Percentiles rank a stretch among this genome's conserved stretches.
Conservation (phyloP, 1,284 basidiomycete genomes). For the Grifola frondosa region DNA sequence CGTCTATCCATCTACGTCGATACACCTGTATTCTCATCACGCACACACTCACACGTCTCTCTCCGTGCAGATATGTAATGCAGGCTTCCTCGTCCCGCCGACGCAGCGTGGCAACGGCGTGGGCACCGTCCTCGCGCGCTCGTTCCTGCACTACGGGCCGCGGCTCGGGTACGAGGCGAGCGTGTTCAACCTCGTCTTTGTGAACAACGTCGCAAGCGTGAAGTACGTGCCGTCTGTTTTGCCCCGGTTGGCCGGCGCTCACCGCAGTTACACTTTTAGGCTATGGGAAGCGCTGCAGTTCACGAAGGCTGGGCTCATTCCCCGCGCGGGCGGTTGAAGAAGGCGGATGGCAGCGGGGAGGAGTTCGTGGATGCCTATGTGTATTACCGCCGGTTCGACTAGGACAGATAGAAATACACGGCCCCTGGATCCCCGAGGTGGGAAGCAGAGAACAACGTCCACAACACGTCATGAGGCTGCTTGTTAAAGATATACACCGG, state of each 20-base stretch:
- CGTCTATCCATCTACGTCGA: too few relatives aligned
- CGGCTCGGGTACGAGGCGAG: constrained; percentile 80
- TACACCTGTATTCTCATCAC: too few relatives aligned
- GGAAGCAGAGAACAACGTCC: too few relatives aligned
- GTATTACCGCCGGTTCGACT: constrained; percentile 78
- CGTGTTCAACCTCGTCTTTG: constrained; percentile 94
- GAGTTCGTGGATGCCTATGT: constrained; percentile 90
- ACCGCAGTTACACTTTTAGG: constrained; percentile 35
- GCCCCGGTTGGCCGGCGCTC: neutral
- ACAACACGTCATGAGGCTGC: too few relatives aligned
- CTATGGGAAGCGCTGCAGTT: constrained; percentile 91
- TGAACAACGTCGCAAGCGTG: constrained; percentile 74
- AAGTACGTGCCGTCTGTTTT: constrained; percentile 40
- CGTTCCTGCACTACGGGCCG: constrained; percentile 83
- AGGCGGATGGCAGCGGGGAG: constrained; percentile 65
- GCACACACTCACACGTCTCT: too few relatives aligned
- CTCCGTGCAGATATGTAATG: constrained; percentile 80
- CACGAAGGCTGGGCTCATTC: constrained; percentile 79
- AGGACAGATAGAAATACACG: too few relatives aligned
- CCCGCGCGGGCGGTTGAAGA: constrained; percentile 80
- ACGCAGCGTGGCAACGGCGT: constrained; percentile 67
- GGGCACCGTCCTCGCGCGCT: constrained; percentile 74
- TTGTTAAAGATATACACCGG: too few relatives aligned
- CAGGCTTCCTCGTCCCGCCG: constrained; percentile 83
- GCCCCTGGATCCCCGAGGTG: too few relatives aligned